Base-by-base conservation (phyloP, 805 yeast genomes). In the Metschnikowia proteae region DNA sequence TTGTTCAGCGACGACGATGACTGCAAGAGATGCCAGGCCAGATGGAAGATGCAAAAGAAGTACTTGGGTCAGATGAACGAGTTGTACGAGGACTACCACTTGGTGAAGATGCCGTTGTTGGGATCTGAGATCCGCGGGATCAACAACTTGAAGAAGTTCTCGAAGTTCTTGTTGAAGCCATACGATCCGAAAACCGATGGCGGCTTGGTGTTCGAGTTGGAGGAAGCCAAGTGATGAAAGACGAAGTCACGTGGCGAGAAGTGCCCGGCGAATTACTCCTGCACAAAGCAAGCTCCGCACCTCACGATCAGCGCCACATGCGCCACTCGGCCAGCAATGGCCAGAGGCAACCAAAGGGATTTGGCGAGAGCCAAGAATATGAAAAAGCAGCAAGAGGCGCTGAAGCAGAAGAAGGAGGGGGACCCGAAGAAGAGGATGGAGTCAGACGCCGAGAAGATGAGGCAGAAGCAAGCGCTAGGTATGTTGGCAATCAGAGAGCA, bases 321-420 rank as follows among this genome's bases (percentile, higher is more conserved):
- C 8, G n/a, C 11, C 5, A 38, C 41, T 25, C 28, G 25, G 26
- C 25, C 6, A 8, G 25, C 13, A 36, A 38, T 92, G 97, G 84
- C 96, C 46, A 81, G 99, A 74, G 99, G 99, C 30, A 94, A 92
- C 68, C 98, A 94, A 71, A 81, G 99, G 67, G 99, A 92, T 36
- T 78, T 87, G 59, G 97, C 97, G 30, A 80, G 99, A 64, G 88
- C 83, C 52, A 92, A 88, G 72, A 88, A 88, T 69, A 65, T 73
- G 66, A 94, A 92, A 74, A 92, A 92, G 68, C 84, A 79, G 60
- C 83, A 81, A 54, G 84, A 80, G 39, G 72, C 70, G 30, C 75
- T 78, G 51, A 85, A 85, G 71, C 59, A 53, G 54, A 87, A 88
- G 72, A 81, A 81, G 60, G 77, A 73, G 6, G 98, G 97, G 27